Evolutionary conservation across 2,329 filamentous ascomycete species (phyloP).

Genomic region (Colletotrichum magnum): DNA sequence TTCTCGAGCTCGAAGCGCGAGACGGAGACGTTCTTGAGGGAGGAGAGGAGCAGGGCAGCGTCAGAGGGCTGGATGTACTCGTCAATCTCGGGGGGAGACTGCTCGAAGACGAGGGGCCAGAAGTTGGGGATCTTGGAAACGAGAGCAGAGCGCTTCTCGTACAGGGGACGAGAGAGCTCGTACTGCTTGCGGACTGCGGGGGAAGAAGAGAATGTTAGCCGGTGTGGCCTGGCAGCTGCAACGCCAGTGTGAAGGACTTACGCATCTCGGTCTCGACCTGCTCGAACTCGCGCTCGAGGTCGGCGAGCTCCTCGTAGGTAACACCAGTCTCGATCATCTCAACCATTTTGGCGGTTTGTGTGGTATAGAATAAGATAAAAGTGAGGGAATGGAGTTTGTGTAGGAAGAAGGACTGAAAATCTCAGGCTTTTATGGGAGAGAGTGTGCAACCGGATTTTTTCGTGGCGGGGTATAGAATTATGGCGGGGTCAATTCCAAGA

Average conservation of each 20-base stretch:
- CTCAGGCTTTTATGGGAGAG: conserved; percentile 2
- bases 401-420: background rate
- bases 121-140: conserved; percentile 85
- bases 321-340: conserved; percentile 60
- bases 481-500: conserved; percentile 24
- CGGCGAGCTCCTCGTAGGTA: conserved; percentile 82
- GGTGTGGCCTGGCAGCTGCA: background rate
- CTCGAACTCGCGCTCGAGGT: conserved; percentile 87
- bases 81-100: conserved; percentile 87
- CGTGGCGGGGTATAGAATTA: conserved; percentile 27
- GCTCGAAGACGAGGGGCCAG: conserved; percentile 95
- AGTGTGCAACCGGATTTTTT: conserved; percentile 3
- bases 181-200: conserved; percentile 80
- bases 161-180: conserved; percentile 77
- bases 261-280: conserved; percentile 85
- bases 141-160: conserved; percentile 80
- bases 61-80: conserved; percentile 89
- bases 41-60: conserved; percentile 77
- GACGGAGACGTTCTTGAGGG: conserved; percentile 79
- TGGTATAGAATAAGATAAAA: background rate
- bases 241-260: conserved; percentile 43
- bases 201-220: background rate
- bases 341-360: conserved; percentile 42
- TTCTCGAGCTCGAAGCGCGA: conserved; percentile 81
- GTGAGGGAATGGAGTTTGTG: background rate